Percentiles rank a stretch among this genome's conserved stretches.
These are phyloP conservation scores for Fusarium albosuccineum DNA, from an alignment of 2,329 filamentous ascomycete species.

Conservation along the genomic window DNA sequence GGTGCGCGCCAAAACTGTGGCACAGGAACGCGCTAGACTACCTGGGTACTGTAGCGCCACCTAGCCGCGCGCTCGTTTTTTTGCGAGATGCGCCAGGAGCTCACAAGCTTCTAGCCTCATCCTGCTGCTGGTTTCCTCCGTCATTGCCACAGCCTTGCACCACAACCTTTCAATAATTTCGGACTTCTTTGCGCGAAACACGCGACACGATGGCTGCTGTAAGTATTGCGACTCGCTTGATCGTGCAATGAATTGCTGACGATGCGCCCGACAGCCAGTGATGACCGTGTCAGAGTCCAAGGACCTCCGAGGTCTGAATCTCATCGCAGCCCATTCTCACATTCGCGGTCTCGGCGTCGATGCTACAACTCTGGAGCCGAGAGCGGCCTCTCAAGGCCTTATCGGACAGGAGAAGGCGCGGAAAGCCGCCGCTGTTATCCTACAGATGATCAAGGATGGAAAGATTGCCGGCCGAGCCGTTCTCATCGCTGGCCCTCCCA, in stretches of 20 bases:
- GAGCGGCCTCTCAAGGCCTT: constrained; percentile 87
- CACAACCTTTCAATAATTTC: constrained; percentile 21
- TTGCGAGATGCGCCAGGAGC: constrained; percentile 30
- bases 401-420: constrained; percentile 97
- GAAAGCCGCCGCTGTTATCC: constrained; percentile 94
- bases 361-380: constrained; percentile 88
- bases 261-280: constrained; percentile 61
- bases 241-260: constrained; percentile 33
- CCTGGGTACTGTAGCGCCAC: not conserved
- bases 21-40: constrained; percentile 18
- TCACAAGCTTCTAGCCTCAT: constrained; percentile 39
- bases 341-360: constrained; percentile 97
- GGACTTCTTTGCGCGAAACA: constrained; percentile 36
- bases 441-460: constrained; percentile 99
- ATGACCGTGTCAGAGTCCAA: constrained; percentile 93
- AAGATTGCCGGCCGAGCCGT: constrained; percentile 98
- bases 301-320: constrained; percentile 94
- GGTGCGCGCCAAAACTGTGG: constrained; percentile 28
- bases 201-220: constrained; percentile 65
- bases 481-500: constrained; percentile 93
- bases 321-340: constrained; percentile 98
- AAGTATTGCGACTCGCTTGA: constrained; percentile 49
- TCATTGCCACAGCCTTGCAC: constrained; percentile 24
- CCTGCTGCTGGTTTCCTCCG: constrained; percentile 23
- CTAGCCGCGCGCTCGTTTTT: constrained; percentile 39